Evolutionary conservation across 805 yeast species (phyloP), one percentile per base, ranked within the genome.

Genomic region (Suhomyces sp.): DNA sequence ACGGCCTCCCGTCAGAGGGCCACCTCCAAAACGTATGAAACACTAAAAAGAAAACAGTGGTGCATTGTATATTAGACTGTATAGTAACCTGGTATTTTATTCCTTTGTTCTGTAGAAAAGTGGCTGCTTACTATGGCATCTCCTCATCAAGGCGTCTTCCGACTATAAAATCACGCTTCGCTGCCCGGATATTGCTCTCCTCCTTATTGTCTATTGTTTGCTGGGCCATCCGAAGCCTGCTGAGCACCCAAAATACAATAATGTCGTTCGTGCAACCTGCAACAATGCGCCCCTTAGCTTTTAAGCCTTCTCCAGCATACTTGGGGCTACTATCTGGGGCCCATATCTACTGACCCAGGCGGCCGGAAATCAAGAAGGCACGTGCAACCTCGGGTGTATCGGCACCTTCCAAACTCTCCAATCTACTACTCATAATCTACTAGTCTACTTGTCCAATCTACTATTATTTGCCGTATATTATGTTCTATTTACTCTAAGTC

Each of bases 1-100:
- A 3, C 81, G 84, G 48, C 90, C 90, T 17, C 91, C 91, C 6
- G 79, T 85, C 35, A 77, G 77, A 33, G 70, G 73, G 29, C 74
- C 72, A 6, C 73, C 76, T 5, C 74, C 74, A n/a, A 72, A 72
- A 58, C 60, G 73, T 50, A 54, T 57, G 5, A 67, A 62, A 51
- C 62, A 64, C 50, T 67, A 56, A 36, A 41, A 10, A 17, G 12
- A 9, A 15, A n/a, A 6, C 6, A 9, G 42, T 38, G 24, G 22
- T 38, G 13, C 42, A 38, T 38, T 38, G 42, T 38, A 38, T 38
- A 38, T 38, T 38, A 38, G 42, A 17, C 24, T 38, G 42, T 38
- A 38, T 38, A 38, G 42, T 38, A 27, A 38, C 42, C 19, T 38
- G 24, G 42, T 38, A 10, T 9, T 38, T 17, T 38, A 38, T 17